Base-by-base conservation (phyloP, 768 basidiomycete species). In the Russula olivacea region DNA sequence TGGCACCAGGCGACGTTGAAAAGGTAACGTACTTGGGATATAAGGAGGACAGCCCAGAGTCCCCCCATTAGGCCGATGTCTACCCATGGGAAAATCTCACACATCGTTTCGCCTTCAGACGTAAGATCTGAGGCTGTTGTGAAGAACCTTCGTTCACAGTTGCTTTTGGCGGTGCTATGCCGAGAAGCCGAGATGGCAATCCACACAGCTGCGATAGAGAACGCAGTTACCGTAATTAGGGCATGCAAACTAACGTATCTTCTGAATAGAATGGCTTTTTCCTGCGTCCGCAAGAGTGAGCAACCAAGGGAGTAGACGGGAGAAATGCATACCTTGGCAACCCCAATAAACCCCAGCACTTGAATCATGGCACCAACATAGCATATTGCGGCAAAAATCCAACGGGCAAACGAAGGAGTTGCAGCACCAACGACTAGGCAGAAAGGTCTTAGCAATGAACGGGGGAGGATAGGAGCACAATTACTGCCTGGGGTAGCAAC, bases 81-180 rank as follows among this genome's bases (percentile, higher is more conserved):
- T 11, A 92, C 89, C 91, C 93, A 97, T 5, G 93, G 80, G 71
- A 98, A 96, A 59, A 97, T 88, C 52, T 86, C 79, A 75, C 97
- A 99, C 25, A 98, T 79, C 6, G 82, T 84, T 40, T 85, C 73
- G 7, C 85, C 89, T 72, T 92, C 82, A 41, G 73, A 69, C 15
- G 74, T 72, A 55, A 74, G 67, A 62, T 68, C 70, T 14, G 75
- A 73, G 5, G 70, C 72, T 19, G 77, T 70, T 17, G 58, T 45
- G 71, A 86, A 89, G 76, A 84, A 89, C 48, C 79, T 74, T 3
- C 66, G 55, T 62, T 86, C 75, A 72, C 96, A 99, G 3, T 80
- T 78, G 2, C 77, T 68, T 68, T 89, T 80, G 21, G 94, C 93
- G 2, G 79, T 81, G 15, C 76, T 79, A 72, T 98, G 97, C 36